These are phyloP conservation scores for Jackrogersella multiformis DNA, from an alignment of 495 filamentous ascomycete genomes.

Conservation along the genomic window DNA sequence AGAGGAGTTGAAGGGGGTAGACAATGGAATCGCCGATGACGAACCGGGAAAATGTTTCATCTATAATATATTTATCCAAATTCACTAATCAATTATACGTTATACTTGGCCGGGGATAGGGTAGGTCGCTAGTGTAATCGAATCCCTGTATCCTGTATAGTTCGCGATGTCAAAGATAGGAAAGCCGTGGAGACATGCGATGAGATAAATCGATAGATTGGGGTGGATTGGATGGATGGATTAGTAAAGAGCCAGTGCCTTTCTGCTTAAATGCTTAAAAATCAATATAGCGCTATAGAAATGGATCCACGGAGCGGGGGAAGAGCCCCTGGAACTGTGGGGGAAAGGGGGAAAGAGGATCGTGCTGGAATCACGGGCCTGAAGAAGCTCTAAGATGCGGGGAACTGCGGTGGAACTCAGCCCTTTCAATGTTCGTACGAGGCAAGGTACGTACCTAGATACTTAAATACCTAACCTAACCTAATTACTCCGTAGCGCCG, in stretches of 20 bases:
- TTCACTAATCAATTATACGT: conserved; percentile 38
- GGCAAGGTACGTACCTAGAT: no score
- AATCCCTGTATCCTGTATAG: conserved; percentile 8
- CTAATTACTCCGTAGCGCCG: conserved; percentile 33
- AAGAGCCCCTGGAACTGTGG: conserved; percentile 5
- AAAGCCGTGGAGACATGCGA: no score
- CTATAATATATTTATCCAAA: conserved; percentile 41
- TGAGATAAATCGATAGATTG: no score
- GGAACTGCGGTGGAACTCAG: conserved; percentile 23
- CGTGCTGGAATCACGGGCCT: conserved; percentile 41
- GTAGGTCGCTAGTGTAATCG: conserved; percentile 5
- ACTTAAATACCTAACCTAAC: no score
- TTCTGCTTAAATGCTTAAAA: conserved; percentile 14
- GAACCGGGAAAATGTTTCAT: conserved; percentile 37
- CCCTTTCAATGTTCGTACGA: no score
- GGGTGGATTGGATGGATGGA: no score
- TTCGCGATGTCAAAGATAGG: conserved; percentile 12
- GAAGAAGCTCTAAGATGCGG: conserved; percentile 18
- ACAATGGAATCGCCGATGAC: conserved; percentile 29
- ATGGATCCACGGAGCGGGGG: conserved; percentile 3
- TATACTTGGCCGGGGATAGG: conserved; percentile 32
- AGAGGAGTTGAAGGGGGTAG: conserved; percentile 25
- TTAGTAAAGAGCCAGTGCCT: neutral
- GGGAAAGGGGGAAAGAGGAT: no score
- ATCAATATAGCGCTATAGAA: conserved; percentile 3